phyloP scores from a whole-genome alignment of 768 basidiomycete genomes.

The Candolleomyces efflorescens region DNA sequence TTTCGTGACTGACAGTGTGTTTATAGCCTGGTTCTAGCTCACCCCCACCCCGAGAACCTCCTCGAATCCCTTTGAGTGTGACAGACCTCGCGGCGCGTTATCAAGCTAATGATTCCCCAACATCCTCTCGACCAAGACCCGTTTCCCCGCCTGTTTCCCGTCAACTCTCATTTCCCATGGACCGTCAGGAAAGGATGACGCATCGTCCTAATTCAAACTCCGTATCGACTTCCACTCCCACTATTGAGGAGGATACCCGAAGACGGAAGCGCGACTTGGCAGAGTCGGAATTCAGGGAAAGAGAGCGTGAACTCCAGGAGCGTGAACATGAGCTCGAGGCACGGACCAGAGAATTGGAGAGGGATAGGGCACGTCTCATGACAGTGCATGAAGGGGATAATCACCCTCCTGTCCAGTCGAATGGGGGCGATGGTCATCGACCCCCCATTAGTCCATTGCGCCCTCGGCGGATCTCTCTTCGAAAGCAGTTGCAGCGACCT shows the following conservation, averaged over 20 bases:
- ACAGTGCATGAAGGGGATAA: slow-evolving; percentile 28
- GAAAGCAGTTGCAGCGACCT: slow-evolving; percentile 27
- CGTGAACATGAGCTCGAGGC: slow-evolving; percentile 53
- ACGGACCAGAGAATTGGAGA: slow-evolving; percentile 53
- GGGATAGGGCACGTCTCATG: slow-evolving; percentile 42
- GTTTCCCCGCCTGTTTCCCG: slow-evolving; percentile 25
- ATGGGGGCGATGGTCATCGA: slow-evolving; percentile 5
- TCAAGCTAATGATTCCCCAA: slow-evolving; percentile 38
- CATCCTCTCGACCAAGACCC: slow-evolving; percentile 31
- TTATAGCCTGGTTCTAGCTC: slow-evolving; percentile 46
- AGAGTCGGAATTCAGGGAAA: slow-evolving; percentile 50
- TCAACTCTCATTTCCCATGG: slow-evolving; percentile 25
- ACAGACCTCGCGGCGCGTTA: slow-evolving; percentile 62
- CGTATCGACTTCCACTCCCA: slow-evolving; percentile 6
- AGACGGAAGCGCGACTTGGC: slow-evolving; percentile 46
- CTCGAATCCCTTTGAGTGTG: slow-evolving; percentile 61
- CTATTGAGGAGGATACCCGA: slow-evolving; percentile 26
- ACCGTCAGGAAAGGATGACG: slow-evolving; percentile 11
- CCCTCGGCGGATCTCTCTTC: slow-evolving; percentile 29
- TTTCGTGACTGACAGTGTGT: slow-evolving; percentile 7
- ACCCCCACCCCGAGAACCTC: slow-evolving; percentile 56
- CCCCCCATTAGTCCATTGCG: slow-evolving; percentile 15
- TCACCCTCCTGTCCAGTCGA: slow-evolving; percentile 5
- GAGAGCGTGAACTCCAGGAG: slow-evolving; percentile 48
- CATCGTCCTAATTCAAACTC: slow-evolving; percentile 9